phyloP scores from a whole-genome alignment of 1,139 yeast genomes.

The Kodamaea suecica region DNA sequence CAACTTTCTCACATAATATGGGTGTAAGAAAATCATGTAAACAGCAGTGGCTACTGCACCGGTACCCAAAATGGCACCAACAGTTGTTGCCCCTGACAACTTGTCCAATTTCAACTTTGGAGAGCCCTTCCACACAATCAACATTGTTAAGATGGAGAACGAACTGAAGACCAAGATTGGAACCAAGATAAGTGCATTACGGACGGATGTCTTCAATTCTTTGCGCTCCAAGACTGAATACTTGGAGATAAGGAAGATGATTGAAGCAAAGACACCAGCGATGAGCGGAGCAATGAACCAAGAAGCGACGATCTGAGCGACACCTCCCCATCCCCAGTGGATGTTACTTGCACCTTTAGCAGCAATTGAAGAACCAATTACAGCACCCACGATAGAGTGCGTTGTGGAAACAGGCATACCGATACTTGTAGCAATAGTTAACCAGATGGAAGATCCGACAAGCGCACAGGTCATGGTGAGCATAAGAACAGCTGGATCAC shows the following conservation, averaged over 20 bases:
- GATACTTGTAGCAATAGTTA: conserved; percentile 59
- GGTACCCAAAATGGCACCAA: conserved; percentile 59
- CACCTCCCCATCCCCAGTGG: conserved; percentile 76
- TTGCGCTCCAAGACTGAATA: conserved; percentile 59
- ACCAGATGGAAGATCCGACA: conserved; percentile 74
- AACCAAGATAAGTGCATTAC: conserved; percentile 55
- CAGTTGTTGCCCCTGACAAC: conserved; percentile 49
- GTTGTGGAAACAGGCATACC: conserved; percentile 82
- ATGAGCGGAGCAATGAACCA: conserved; percentile 80
- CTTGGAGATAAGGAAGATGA: conserved; percentile 58
- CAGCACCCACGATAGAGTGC: conserved; percentile 75
- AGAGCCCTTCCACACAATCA: conserved; percentile 69
- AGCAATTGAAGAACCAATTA: conserved; percentile 74
- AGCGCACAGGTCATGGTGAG: conserved; percentile 73
- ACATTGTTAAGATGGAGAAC: conserved; percentile 60
- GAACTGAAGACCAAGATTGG: conserved; percentile 62
- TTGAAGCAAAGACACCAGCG: conserved; percentile 62
- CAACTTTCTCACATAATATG: conserved; percentile 61
- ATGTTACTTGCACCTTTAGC: conserved; percentile 58
- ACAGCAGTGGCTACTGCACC: conserved; percentile 54
- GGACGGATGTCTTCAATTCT: conserved; percentile 39
- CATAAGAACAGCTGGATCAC: conserved; percentile 69
- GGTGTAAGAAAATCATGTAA: conserved; percentile 56
- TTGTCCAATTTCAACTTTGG: conserved; percentile 57
- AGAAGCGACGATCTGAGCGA: conserved; percentile 70